Conservation (phyloP, 352 stramenopile genomes). For the Aphanomyces invadans region DNA sequence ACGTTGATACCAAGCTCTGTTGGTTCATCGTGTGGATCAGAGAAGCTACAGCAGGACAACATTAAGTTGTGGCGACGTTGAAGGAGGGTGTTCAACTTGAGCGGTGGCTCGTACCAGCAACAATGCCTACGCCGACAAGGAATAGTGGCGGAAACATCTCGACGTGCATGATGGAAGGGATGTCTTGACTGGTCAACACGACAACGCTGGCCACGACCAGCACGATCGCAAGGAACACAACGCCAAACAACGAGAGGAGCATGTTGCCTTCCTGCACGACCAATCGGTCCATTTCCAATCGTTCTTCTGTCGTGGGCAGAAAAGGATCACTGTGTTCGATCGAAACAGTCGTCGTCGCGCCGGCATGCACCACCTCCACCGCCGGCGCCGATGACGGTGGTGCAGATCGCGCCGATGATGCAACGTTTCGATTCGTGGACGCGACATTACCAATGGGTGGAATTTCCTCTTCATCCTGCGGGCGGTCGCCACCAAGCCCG, state of each 20-base stretch:
- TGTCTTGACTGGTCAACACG: constrained; percentile 46
- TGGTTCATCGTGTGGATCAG: constrained; percentile 25
- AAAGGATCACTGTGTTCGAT: background rate
- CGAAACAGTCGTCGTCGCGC: background rate
- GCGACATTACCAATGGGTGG: background rate
- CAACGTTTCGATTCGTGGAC: background rate
- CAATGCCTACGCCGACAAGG: constrained; percentile 72
- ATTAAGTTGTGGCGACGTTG: background rate
- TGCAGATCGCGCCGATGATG: background rate
- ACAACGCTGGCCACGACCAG: constrained; percentile 38
- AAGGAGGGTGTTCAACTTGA: background rate
- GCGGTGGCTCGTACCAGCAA: constrained; percentile 37
- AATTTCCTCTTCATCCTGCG: constrained; percentile 21
- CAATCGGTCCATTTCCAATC: constrained; percentile 17
- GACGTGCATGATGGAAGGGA: constrained; percentile 37
- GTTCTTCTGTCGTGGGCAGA: constrained; percentile 7
- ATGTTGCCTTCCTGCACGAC: constrained; percentile 21
- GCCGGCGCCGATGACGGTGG: constrained; percentile 1
- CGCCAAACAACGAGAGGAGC: constrained; percentile 58
- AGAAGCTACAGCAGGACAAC: background rate
- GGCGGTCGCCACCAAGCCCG: constrained; percentile 18
- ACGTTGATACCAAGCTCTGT: background rate
- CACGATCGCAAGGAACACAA: constrained; percentile 64
- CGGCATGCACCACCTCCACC: background rate
- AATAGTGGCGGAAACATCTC: constrained; percentile 74